Conservation (phyloP, 2,329 filamentous ascomycete species). For the Aspergillus quadrilineatus region DNA sequence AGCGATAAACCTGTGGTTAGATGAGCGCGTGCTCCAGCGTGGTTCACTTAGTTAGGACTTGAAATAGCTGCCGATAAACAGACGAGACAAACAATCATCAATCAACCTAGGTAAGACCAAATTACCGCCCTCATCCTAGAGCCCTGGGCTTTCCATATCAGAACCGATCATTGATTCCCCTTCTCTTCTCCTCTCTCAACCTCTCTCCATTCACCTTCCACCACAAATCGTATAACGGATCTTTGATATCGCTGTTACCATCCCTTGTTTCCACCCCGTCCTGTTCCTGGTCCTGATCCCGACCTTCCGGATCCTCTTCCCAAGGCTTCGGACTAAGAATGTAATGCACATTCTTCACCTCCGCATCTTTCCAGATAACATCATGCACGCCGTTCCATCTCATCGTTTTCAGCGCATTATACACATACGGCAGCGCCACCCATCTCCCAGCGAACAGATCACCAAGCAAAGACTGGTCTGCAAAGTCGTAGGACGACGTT, state of each 20-base stretch:
- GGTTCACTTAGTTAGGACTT: no score
- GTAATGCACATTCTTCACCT: conserved; percentile 1
- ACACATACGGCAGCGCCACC: neutral
- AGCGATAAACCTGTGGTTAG: no score
- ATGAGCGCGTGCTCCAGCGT: no score
- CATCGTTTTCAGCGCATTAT: neutral
- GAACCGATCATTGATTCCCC: neutral
- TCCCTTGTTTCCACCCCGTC: no score
- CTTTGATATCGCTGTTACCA: neutral
- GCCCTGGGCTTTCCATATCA: neutral
- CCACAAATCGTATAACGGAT: neutral
- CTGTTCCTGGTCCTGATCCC: neutral
- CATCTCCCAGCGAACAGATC: conserved; percentile 7
- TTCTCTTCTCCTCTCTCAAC: neutral
- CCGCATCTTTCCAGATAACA: neutral
- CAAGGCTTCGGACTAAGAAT: conserved; percentile 1
- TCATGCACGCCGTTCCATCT: neutral
- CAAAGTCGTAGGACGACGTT: conserved; percentile 3
- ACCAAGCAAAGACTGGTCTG: conserved; percentile 7
- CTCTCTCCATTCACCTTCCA: neutral
- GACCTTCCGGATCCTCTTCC: neutral
- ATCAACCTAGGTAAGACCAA: no score
- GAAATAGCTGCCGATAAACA: no score
- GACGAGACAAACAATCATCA: no score
- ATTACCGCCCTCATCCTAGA: no score